Percentiles rank a stretch among this genome's conserved stretches.
Evolutionary conservation across 169 alveolate genomes (phyloP).

Genomic region (Plasmodium reichenowi): DNA sequence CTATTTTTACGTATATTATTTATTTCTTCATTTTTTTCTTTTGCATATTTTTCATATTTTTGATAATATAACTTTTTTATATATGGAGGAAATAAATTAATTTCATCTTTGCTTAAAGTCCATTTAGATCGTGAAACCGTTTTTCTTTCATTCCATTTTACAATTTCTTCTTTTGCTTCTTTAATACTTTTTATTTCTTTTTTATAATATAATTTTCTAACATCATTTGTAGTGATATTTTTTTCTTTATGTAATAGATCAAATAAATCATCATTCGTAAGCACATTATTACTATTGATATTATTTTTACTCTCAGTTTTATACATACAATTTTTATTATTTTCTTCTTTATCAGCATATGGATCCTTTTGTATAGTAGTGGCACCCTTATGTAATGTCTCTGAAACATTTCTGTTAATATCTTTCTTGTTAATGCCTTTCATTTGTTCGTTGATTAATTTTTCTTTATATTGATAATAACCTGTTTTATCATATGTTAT

Average conservation of each 20-base stretch:
- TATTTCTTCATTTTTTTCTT: background rate
- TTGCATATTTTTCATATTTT: constrained; percentile 5
- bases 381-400: background rate
- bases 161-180: constrained; percentile 83
- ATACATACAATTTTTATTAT: background rate
- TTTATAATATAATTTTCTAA: constrained; percentile 66
- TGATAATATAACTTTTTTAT: constrained; percentile 78
- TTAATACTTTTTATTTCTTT: constrained; percentile 77
- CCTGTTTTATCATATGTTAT: constrained; percentile 45
- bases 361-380: background rate
- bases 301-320: background rate
- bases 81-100: constrained; percentile 78
- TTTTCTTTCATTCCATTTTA: constrained; percentile 82
- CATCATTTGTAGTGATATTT: background rate
- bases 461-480: constrained; percentile 19
- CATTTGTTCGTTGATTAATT: constrained; percentile 6
- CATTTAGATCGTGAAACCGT: constrained; percentile 76
- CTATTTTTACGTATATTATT: background rate
- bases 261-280: too few species aligned
- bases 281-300: too few species aligned
- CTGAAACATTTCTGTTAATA: background rate
- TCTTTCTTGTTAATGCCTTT: background rate
- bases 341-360: background rate
- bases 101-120: constrained; percentile 82
- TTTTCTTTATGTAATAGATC: too few species aligned